Conservation (phyloP, 257 asterid genomes). For the Solanum ahanhuiri region DNA sequence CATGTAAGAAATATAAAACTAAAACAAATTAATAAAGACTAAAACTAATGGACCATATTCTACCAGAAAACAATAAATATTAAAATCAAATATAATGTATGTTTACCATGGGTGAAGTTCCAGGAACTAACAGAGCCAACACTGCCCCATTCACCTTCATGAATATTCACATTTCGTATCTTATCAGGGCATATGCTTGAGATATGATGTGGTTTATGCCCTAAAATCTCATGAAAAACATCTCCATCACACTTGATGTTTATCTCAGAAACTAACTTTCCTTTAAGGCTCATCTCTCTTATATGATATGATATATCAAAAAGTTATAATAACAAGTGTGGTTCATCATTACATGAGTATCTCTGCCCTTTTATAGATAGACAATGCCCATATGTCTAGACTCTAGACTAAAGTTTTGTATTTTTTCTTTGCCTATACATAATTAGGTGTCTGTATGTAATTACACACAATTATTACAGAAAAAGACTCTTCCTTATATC, state of each 20-base stretch:
- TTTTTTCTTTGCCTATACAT: too few species aligned
- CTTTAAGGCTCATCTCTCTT: neutral
- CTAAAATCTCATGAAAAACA: neutral
- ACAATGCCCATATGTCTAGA: neutral
- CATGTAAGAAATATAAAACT: too few species aligned
- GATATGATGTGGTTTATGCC: neutral
- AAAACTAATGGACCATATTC: too few species aligned
- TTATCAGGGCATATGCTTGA: neutral
- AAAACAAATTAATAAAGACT: too few species aligned
- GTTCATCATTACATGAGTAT: too few species aligned
- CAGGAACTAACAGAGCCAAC: neutral
- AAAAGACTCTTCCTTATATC: too few species aligned
- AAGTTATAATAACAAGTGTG: neutral
- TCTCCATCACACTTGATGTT: neutral
- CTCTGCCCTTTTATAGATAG: neutral
- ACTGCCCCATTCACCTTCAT: slow-evolving; percentile 1
- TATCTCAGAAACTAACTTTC: neutral
- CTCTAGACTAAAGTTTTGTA: neutral
- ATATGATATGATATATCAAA: neutral
- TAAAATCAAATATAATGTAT: neutral
- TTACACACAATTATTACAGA: too few species aligned
- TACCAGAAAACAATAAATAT: neutral
- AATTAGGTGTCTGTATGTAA: too few species aligned
- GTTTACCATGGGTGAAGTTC: neutral
- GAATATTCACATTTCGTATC: neutral